Percentiles rank a stretch among this genome's conserved stretches.
Conservation (phyloP, 1,139 yeast species). For the Lodderomyces parapsilosis region DNA sequence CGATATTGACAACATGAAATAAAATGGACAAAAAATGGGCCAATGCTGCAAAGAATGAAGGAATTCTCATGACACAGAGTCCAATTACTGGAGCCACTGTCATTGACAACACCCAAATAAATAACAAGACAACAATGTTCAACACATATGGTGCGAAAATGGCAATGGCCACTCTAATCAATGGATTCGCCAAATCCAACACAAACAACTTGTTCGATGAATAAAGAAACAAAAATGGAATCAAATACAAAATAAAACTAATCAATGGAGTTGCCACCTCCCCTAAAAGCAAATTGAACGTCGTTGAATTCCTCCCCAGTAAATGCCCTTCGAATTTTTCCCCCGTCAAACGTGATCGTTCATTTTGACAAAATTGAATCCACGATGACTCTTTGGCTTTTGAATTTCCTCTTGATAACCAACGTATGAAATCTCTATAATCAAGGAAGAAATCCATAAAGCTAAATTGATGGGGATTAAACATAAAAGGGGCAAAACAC, state of each 20-base stretch:
- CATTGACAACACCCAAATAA: constrained; percentile 48
- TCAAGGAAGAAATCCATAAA: constrained; percentile 70
- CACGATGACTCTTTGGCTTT: constrained; percentile 54
- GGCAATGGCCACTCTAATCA: constrained; percentile 51
- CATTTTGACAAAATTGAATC: constrained; percentile 52
- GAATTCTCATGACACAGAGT: constrained; percentile 33
- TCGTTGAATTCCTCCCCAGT: constrained; percentile 26
- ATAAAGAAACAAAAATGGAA: constrained; percentile 62
- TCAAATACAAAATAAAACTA: constrained; percentile 39
- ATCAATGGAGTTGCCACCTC: constrained; percentile 53
- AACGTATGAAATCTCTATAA: constrained; percentile 60
- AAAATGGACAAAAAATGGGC: constrained; percentile 55
- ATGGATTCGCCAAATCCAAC: constrained; percentile 50
- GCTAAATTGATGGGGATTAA: constrained; percentile 85
- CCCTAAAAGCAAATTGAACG: constrained; percentile 47
- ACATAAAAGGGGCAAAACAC: constrained; percentile 75
- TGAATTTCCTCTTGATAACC: constrained; percentile 70
- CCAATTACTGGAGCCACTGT: constrained; percentile 45
- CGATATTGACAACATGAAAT: constrained; percentile 54
- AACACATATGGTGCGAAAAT: constrained; percentile 52
- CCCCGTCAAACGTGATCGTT: constrained; percentile 67
- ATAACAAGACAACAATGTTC: constrained; percentile 42
- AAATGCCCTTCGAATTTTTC: constrained; percentile 36
- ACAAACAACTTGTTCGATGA: constrained; percentile 61
- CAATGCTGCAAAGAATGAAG: constrained; percentile 45